These are phyloP conservation scores for Cladophialophora yegresii DNA, from an alignment of 2,329 filamentous ascomycete genomes.

Conservation along the genomic window DNA sequence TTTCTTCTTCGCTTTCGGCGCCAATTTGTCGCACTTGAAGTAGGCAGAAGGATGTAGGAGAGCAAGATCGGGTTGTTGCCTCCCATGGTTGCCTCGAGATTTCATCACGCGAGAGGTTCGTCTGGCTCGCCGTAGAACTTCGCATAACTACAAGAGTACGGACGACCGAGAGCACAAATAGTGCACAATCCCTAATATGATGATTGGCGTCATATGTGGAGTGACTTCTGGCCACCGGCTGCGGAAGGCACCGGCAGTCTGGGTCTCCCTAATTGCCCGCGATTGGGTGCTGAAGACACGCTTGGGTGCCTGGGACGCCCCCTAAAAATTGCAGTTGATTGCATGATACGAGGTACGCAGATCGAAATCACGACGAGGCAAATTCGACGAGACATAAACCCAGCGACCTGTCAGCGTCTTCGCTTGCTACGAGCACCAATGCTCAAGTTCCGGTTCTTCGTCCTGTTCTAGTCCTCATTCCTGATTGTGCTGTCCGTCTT, in stretches of 20 bases:
- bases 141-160: not conserved
- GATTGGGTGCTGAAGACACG: slow-evolving; percentile 19
- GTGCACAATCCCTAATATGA: not conserved
- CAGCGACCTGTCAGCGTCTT: slow-evolving; percentile 1
- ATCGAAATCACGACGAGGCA: slow-evolving; percentile 13
- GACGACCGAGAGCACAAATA: not conserved
- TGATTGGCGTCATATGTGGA: slow-evolving; percentile 2
- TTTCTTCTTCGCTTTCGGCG: not conserved
- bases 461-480: not conserved
- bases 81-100: not conserved
- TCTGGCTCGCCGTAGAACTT: not conserved
- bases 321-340: slow-evolving; percentile 9
- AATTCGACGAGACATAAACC: slow-evolving; percentile 10
- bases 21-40: slow-evolving; percentile 1
- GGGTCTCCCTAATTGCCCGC: not conserved
- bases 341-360: slow-evolving; percentile 21
- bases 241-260: slow-evolving; percentile 16
- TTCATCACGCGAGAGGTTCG: not conserved
- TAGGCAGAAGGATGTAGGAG: not conserved
- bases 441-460: not conserved
- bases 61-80: not conserved
- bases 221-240: slow-evolving; percentile 10
- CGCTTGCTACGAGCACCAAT: not conserved
- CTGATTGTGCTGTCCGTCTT: not conserved
- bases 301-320: slow-evolving; percentile 1